phyloP scores from a whole-genome alignment of 352 stramenopile species.

The Globisporangium solare region DNA sequence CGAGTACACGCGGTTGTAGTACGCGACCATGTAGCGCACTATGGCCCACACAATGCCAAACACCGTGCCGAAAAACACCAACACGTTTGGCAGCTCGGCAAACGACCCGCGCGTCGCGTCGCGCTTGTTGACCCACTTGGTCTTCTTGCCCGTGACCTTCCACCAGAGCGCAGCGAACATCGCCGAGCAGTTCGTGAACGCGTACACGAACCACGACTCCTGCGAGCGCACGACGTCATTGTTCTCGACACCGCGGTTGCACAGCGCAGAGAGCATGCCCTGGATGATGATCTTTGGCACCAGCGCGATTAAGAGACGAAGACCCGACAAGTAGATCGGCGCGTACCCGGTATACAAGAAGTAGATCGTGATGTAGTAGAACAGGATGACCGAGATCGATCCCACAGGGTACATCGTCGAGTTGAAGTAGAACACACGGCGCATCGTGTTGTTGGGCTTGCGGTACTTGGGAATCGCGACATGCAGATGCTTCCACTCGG shows the following conservation, averaged over 20 bases:
- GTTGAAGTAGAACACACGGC: constrained; percentile 83
- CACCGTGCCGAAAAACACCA: constrained; percentile 71
- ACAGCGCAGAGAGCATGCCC: constrained; percentile 64
- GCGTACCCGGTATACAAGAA: constrained; percentile 84
- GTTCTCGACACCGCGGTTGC: constrained; percentile 75
- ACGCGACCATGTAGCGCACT: constrained; percentile 74
- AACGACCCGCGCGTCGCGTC: constrained; percentile 57
- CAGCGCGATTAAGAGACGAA: constrained; percentile 57
- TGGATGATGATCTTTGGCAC: constrained; percentile 78
- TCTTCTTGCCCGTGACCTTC: constrained; percentile 78
- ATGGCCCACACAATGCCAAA: constrained; percentile 77
- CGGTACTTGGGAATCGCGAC: constrained; percentile 73
- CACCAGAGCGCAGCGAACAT: constrained; percentile 76
- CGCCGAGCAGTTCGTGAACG: constrained; percentile 74
- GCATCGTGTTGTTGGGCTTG: constrained; percentile 82
- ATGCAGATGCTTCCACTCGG: constrained; percentile 73
- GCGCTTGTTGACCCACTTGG: constrained; percentile 63
- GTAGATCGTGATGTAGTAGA: constrained; percentile 87
- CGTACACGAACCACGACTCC: constrained; percentile 79
- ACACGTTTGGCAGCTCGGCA: constrained; percentile 76
- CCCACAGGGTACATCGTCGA: constrained; percentile 74
- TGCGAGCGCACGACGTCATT: constrained; percentile 77
- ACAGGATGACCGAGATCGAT: constrained; percentile 66
- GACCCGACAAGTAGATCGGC: constrained; percentile 72
- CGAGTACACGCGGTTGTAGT: constrained; percentile 69